Percentiles rank a stretch among this genome's conserved stretches.
Conservation (phyloP, 306 rosid genomes). For the Cicer pinnatifidum region DNA sequence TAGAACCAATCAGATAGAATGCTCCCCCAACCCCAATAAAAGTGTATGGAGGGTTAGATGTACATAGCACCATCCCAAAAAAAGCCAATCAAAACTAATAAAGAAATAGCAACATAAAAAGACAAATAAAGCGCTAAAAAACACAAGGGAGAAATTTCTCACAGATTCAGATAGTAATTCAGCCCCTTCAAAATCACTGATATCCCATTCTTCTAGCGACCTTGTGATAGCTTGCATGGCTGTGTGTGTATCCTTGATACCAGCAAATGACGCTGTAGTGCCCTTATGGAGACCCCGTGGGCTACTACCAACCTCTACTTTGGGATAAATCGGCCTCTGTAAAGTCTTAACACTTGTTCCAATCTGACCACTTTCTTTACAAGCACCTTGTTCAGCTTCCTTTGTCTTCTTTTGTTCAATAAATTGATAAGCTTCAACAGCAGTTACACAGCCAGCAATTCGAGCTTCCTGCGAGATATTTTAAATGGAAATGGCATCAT, state of each 20-base stretch:
- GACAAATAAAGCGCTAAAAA: background rate
- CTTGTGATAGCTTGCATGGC: constrained; percentile 48
- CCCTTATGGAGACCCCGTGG: constrained; percentile 52
- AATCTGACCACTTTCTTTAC: constrained; percentile 57
- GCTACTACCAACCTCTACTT: constrained; percentile 60
- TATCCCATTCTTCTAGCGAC: constrained; percentile 73
- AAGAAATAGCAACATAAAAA: background rate
- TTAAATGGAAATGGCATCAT: constrained; percentile 33
- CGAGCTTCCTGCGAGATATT: constrained; percentile 68
- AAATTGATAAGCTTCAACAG: constrained; percentile 61
- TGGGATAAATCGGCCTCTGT: constrained; percentile 48
- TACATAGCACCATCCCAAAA: background rate
- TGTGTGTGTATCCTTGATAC: constrained; percentile 50
- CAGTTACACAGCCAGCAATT: constrained; percentile 76
- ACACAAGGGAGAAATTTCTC: constrained; percentile 44
- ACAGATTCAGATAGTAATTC: constrained; percentile 77
- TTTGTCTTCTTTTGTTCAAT: constrained; percentile 60
- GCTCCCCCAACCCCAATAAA: background rate
- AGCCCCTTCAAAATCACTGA: constrained; percentile 62
- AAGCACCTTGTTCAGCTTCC: constrained; percentile 53
- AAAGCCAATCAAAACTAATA: background rate
- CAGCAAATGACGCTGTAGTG: constrained; percentile 46
- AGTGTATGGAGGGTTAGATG: background rate
- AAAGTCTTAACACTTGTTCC: constrained; percentile 54
- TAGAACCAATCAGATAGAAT: constrained; percentile 30